Evolutionary conservation across 2,329 filamentous ascomycete genomes (phyloP), one percentile per base, ranked within the genome.

Genomic region (Plectosphaerella plurivora): DNA sequence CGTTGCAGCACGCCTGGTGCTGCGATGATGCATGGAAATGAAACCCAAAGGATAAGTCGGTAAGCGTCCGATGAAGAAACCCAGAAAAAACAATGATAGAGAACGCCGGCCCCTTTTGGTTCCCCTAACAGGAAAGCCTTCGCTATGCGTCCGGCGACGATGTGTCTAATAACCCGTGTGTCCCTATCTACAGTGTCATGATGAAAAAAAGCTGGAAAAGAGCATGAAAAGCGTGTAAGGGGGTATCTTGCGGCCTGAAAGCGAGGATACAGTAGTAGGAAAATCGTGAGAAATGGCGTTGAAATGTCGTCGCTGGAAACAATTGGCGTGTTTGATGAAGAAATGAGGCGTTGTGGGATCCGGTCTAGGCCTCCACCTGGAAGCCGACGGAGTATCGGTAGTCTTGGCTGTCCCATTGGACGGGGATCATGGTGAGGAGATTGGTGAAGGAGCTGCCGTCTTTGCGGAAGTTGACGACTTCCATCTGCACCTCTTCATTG

Each of bases 361-460:
- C 56, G 8, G 51, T 47, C 45, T 57, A 83, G 45, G 86, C 68
- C 69, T 89, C 88, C 25, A 89, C 87, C 65, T 91, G 84, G 62
- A 96, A 92, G 4, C 91, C 91, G 24, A 96, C 86, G 49, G 86
- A 90, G 63, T 88, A 92, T 55, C 84, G 84, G 55, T 83, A 81
- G 11, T 82, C 78, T 14, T 79, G 74, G 1, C 79, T 77, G 41
- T 89, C 82, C 78, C 84, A 87, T 2, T 75, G 73, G 35, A 96
- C 83, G 0, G 91, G 91, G 50, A 96, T 88, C 75, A 95, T 90
- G n/a, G 87, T 90, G 50, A 96, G 74, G 12, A 92, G 65, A 60
- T 96, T 96, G 75, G 86, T 86, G 63, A 96, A 96, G 0, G 78
- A 78, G 60, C 89, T 81, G 1, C 91, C 91, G 49, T 88, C 85